Evolutionary conservation across 2,329 filamentous ascomycete species (phyloP), one percentile per base, ranked within the genome.

Genomic region (Pseudopyricularia javanii): DNA sequence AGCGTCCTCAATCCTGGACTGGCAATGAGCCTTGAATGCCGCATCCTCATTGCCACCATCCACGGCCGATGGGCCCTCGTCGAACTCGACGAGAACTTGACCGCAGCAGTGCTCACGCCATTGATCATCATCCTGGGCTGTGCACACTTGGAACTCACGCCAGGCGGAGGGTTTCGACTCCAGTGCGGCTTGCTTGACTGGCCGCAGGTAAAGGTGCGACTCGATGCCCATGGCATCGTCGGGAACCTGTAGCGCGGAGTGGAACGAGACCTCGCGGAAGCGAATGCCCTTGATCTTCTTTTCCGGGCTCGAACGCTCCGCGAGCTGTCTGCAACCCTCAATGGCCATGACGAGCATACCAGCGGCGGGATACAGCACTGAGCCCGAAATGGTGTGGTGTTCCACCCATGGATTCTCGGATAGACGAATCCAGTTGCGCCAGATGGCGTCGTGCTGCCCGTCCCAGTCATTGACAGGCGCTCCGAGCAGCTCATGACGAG

Each of bases 401-500:
- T 60, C 56, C 3, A 68, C 49, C 66, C 66, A 69, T 0, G 63
- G 61, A 12, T 60, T 57, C 52, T 68, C 63, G 2, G 50, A 56
- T 1, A 60, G 12, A 2, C 58, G 55, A 34, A 78, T 65, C 55
- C 74, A 75, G 2, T 72, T 72, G 12, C 74, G 68, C 74, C 74
- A 78, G 6, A 69, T 65, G 9, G 72, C 71, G 54, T 75, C 68
- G 47, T 70, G 70, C 0, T 68, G 64, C n/a, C 66, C 45, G 3
- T 50, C 40, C 7, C 69, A 70, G 55, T 75, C 72, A 1, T 66
- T 64, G 2, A 68, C 68, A 0, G 66, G 70, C 1, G 70, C 65
- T 0, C 77, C 77, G 26, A 80, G 70, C 2, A 80, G 65, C 54
- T 80, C 76, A 45, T 74, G 70, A 11, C 75, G 67, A 2, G 70